Evolutionary conservation across 495 filamentous ascomycete genomes (phyloP).

Genomic region (Neurospora tetraspora): DNA sequence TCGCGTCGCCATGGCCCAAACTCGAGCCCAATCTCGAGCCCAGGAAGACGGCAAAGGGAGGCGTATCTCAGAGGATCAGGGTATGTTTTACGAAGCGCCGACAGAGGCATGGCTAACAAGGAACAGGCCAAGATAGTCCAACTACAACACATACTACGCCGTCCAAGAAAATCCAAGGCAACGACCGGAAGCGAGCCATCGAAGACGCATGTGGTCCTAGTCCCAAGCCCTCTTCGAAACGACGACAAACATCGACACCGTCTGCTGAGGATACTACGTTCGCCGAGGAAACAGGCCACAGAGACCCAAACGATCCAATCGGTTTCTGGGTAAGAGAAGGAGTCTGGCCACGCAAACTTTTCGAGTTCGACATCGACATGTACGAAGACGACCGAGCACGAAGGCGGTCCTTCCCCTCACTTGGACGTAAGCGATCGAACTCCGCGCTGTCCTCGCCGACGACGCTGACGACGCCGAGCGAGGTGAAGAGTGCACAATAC

Average conservation of each 20-base stretch:
- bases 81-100: not conserved
- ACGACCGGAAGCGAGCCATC: not conserved
- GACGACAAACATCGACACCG: not conserved
- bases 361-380: not conserved
- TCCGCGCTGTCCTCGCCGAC: not conserved
- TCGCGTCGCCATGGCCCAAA: not conserved
- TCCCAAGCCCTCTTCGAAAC: not conserved
- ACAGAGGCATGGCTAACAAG: too few relatives aligned
- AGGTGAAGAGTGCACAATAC: constrained; percentile 31
- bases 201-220: not conserved
- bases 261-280: not conserved
- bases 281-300: not conserved
- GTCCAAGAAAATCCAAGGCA: too few relatives aligned
- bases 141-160: too few relatives aligned
- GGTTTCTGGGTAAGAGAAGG: not conserved
- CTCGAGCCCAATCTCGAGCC: not conserved
- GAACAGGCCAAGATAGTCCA: too few relatives aligned
- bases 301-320: not conserved
- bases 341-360: not conserved
- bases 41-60: not conserved
- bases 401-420: too few relatives aligned
- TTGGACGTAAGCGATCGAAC: not conserved
- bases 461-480: not conserved
- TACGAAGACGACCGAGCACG: not conserved
- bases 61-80: not conserved